Evolutionary conservation across 345 rosid genomes (phyloP), one percentile per base, ranked within the genome.

Genomic region (Adansonia digitata): DNA sequence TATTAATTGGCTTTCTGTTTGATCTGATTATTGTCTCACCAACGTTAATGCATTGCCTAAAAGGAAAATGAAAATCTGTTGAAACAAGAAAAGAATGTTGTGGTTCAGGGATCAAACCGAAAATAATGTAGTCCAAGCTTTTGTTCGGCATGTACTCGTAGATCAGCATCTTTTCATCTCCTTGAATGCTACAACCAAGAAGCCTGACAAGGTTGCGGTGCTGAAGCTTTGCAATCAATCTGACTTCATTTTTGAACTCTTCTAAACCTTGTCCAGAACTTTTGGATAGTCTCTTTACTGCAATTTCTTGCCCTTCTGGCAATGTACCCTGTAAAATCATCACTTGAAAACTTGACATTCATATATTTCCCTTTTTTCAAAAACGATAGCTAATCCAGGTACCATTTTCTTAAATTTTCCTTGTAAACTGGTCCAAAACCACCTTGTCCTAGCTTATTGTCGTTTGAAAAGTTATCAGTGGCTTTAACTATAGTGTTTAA

Each of bases 371-470:
- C 24, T 7, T 12, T 27, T 18, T 59, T 12, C 1, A 15, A 12
- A 62, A 79, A 80, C 12, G 15, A 60, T 62, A n/a, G 14, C 42
- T 62, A n/a, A 35, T n/a, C 5, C 0, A 5, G 24, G 42, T 18
- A 62, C n/a, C 13, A 3, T 35, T 37, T 39, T n/a, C 17, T 34
- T 37, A 26, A 70, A 29, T 42, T 69, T 73, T 81, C 87, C 87
- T 81, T 84, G 69, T 75, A 82, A 26, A 84, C 85, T 20, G 81
- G 79, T 65, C 85, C 87, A 62, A 80, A 84, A 24, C 87, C 87
- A 37, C 84, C 85, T 60, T 78, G 77, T 37, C 87, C 87, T 13
- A 84, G 72, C 75, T 75, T 80, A 37, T 75, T 82, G 31, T 37
- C 26, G 0, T 2, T 5, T 7, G 81, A 75, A 45, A 84, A 84